phyloP scores from a whole-genome alignment of 257 asterid species.

The Fraxinus americana region DNA sequence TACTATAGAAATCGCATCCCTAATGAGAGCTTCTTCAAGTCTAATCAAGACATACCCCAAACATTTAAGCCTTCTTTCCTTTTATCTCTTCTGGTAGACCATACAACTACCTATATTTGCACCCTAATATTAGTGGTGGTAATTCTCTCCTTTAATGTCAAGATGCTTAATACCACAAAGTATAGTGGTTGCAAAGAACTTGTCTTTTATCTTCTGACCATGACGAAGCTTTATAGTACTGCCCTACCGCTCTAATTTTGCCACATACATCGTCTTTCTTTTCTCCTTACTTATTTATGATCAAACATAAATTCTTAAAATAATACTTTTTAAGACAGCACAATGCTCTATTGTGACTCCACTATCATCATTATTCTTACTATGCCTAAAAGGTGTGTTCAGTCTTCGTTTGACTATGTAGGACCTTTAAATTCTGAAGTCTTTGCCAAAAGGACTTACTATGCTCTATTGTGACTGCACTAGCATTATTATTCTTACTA shows the following conservation, averaged over 20 bases:
- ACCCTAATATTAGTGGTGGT: neutral
- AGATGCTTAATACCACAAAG: neutral
- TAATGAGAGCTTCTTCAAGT: neutral
- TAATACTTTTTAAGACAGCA: neutral
- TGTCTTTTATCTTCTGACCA: no score
- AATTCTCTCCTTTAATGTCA: neutral
- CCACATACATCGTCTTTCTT: neutral
- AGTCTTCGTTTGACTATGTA: no score
- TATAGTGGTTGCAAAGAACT: neutral
- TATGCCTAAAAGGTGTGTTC: no score
- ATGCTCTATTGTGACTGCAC: neutral
- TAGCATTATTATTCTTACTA: neutral
- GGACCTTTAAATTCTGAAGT: no score
- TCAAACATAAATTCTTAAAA: neutral
- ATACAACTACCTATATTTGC: neutral
- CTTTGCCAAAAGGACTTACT: no score
- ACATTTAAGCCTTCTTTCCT: neutral
- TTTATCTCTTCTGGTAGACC: neutral
- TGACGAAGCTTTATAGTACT: no score
- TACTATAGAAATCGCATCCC: neutral
- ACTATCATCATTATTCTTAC: no score
- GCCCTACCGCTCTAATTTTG: neutral
- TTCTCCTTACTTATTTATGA: neutral
- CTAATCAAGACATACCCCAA: neutral
- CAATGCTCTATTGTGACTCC: no score